Conservation (phyloP, 768 basidiomycete genomes). For the Pulveroboletus sp. region DNA sequence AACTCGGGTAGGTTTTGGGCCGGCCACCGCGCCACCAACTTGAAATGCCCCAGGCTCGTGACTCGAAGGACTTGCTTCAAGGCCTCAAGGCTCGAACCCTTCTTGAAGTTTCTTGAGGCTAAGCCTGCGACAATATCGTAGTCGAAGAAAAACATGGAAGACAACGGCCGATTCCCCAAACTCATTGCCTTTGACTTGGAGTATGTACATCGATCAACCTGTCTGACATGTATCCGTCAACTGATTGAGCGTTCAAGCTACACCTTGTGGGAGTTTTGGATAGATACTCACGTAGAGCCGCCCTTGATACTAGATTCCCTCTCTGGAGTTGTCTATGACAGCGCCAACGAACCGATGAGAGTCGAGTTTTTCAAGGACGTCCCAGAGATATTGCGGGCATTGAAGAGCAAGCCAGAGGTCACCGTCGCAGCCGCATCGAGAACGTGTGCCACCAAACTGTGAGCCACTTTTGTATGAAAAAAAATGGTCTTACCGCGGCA, state of each 20-base stretch:
- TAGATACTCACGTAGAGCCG: constrained; percentile 71
- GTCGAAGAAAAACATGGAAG: constrained; percentile 15
- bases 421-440: constrained; percentile 73
- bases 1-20: too few relatives aligned
- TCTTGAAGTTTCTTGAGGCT: too few relatives aligned
- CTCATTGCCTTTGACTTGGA: constrained; percentile 83
- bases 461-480: constrained; percentile 20
- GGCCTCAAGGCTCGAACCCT: too few relatives aligned
- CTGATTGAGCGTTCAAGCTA: constrained; percentile 47
- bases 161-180: constrained; percentile 44
- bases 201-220: constrained; percentile 38
- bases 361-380: constrained; percentile 80
- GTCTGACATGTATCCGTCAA: neutral
- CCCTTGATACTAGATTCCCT: constrained; percentile 47
- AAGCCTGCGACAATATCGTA: neutral
- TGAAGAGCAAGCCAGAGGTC: constrained; percentile 44
- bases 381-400: constrained; percentile 62
- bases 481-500: neutral
- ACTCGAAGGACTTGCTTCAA: too few relatives aligned
- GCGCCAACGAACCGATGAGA: constrained; percentile 13
- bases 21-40: too few relatives aligned
- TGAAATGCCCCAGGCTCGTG: too few relatives aligned
- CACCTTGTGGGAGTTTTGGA: constrained; percentile 86
- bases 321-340: constrained; percentile 26
- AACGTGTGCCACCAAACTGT: constrained; percentile 69